These are phyloP conservation scores for Aphanomyces euteiches DNA, from an alignment of 352 stramenopile species.

Conservation along the genomic window DNA sequence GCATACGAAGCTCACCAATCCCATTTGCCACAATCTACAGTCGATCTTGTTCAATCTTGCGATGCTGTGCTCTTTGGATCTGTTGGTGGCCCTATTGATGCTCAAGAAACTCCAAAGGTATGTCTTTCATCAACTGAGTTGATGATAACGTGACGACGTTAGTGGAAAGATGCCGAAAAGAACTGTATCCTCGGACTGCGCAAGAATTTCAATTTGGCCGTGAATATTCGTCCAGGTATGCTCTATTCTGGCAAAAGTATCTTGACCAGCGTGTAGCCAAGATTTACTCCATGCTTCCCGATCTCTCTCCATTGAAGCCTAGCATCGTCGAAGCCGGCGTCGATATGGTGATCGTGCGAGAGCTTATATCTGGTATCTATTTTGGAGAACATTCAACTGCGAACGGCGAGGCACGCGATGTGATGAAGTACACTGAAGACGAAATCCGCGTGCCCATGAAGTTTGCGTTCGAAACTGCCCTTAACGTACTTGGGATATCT, in stretches of 20 bases:
- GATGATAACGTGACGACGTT: background rate
- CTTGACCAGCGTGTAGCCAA: conserved; percentile 68
- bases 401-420: conserved; percentile 77
- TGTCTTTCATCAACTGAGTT: background rate
- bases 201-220: conserved; percentile 96
- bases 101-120: conserved; percentile 78
- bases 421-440: conserved; percentile 97
- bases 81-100: conserved; percentile 94
- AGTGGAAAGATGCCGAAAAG: conserved; percentile 90
- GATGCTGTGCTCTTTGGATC: conserved; percentile 95
- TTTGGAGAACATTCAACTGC: conserved; percentile 90
- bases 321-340: conserved; percentile 94
- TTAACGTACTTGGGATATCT: conserved; percentile 45
- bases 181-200: conserved; percentile 96
- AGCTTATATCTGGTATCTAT: conserved; percentile 99
- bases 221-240: conserved; percentile 92
- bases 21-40: conserved; percentile 93
- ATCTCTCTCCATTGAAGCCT: conserved; percentile 95
- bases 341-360: conserved; percentile 98
- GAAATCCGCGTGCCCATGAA: conserved; percentile 86
- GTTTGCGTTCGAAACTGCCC: conserved; percentile 81
- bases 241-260: background rate
- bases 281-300: conserved; percentile 96
- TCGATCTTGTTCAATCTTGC: conserved; percentile 88
- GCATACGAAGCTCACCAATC: conserved; percentile 89